A percentile compares a stretch with the other conserved stretches of the same genome.
Conservation (phyloP, 805 yeast species). For the Candida silvatica region DNA sequence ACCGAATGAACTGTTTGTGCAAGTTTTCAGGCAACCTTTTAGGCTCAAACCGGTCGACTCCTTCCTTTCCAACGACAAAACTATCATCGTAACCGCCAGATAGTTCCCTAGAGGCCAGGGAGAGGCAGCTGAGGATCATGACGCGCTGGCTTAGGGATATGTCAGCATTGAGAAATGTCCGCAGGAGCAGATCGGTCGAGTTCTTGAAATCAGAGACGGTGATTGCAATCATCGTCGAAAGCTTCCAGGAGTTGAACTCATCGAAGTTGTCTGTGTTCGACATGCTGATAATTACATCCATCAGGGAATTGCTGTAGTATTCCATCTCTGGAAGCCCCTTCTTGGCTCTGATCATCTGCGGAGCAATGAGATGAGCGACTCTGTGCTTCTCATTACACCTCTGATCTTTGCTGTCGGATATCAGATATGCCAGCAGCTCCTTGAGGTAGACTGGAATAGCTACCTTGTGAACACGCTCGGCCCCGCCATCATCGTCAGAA, state of each 20-base stretch:
- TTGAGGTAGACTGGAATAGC: constrained; percentile 59
- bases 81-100: constrained; percentile 48
- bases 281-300: constrained; percentile 42
- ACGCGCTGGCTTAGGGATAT: constrained; percentile 75
- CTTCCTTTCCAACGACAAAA: constrained; percentile 30
- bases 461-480: constrained; percentile 27
- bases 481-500: constrained; percentile 39
- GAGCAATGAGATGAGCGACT: constrained; percentile 41
- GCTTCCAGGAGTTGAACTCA: constrained; percentile 54
- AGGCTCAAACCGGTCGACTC: constrained; percentile 15
- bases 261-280: constrained; percentile 47
- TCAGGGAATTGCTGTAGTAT: constrained; percentile 46
- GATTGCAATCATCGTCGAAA: constrained; percentile 59
- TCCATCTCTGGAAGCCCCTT: constrained; percentile 53
- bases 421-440: constrained; percentile 55
- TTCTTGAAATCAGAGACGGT: constrained; percentile 37
- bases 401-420: constrained; percentile 32
- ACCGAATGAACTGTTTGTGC: constrained; percentile 33
- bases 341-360: constrained; percentile 60
- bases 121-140: constrained; percentile 55
- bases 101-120: constrained; percentile 67
- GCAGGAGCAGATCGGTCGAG: constrained; percentile 36
- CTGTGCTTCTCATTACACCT: constrained; percentile 40
- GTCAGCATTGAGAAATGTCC: constrained; percentile 58
- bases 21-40: constrained; percentile 35